These are phyloP conservation scores for Leccinum olivaceopallidum DNA, from an alignment of 768 basidiomycete species.

Conservation along the genomic window DNA sequence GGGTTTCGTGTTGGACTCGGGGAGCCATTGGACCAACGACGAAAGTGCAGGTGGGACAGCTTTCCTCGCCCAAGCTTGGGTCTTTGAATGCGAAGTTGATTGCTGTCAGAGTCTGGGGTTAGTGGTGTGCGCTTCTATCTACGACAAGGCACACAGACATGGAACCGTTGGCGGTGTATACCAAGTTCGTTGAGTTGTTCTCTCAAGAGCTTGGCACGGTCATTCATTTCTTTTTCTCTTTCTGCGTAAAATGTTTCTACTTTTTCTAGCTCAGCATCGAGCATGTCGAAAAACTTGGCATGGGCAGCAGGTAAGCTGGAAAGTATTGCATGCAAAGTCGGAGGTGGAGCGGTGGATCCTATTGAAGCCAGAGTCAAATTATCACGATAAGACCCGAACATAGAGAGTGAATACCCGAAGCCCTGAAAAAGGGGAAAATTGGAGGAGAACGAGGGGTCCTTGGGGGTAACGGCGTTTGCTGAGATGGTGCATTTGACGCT, in stretches of 20 bases:
- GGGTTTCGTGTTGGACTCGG: background rate
- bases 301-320: conserved; percentile 60
- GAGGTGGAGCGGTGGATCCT: conserved; percentile 27
- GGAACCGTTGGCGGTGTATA: conserved; percentile 59
- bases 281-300: conserved; percentile 66
- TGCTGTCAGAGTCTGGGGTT: conserved; percentile 7
- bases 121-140: background rate
- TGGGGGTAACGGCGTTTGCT: conserved; percentile 13
- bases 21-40: conserved; percentile 6
- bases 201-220: conserved; percentile 48
- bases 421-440: conserved; percentile 19
- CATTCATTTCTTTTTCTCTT: conserved; percentile 62
- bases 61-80: conserved; percentile 11
- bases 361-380: background rate
- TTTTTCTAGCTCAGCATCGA: conserved; percentile 81
- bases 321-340: conserved; percentile 47
- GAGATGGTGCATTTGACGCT: conserved; percentile 16
- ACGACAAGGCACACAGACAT: conserved; percentile 42
- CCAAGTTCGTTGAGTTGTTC: conserved; percentile 74
- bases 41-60: conserved; percentile 4
- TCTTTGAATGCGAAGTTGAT: conserved; percentile 7
- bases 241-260: conserved; percentile 81
- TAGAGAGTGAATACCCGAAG: conserved; percentile 10
- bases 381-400: background rate
- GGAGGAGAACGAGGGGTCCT: conserved; percentile 13